phyloP scores from a whole-genome alignment of 2,329 filamentous ascomycete species.

The Paecilomyces dactylethromorphus region DNA sequence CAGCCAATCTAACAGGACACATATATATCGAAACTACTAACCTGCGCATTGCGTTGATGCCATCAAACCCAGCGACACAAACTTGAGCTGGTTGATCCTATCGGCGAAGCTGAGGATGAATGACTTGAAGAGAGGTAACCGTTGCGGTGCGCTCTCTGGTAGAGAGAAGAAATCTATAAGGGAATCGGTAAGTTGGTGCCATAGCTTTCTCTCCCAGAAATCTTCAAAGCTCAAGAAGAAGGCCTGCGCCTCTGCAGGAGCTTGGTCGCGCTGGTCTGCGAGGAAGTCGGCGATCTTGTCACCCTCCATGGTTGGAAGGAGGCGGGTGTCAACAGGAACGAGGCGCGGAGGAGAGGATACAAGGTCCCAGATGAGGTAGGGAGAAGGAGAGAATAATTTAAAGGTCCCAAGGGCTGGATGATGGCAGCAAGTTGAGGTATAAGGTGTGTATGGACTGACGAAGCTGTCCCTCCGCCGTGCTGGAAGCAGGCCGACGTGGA shows the following conservation, averaged over 20 bases:
- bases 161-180: constrained; percentile 83
- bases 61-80: constrained; percentile 82
- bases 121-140: constrained; percentile 83
- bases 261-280: constrained; percentile 77
- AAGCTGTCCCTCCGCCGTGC: constrained; percentile 6
- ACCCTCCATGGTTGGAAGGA: constrained; percentile 60
- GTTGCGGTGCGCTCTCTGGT: constrained; percentile 72
- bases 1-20: constrained; percentile 2
- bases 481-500: constrained; percentile 10
- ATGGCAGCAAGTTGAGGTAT: constrained; percentile 5
- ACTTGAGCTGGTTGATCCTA: constrained; percentile 98
- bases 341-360: constrained; percentile 1
- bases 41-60: constrained; percentile 70
- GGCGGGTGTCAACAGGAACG: not conserved
- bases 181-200: constrained; percentile 93
- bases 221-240: constrained; percentile 90
- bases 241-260: constrained; percentile 80
- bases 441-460: constrained; percentile 4
- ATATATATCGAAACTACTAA: constrained; percentile 4
- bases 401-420: not conserved
- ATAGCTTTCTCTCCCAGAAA: constrained; percentile 96
- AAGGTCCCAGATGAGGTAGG: constrained; percentile 3
- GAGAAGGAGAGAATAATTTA: constrained; percentile 2
- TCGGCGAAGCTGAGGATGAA: constrained; percentile 96
- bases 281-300: constrained; percentile 91